Base-by-base conservation (phyloP, 371 early-diverging fungal species). In the Umbelopsis sp. region DNA sequence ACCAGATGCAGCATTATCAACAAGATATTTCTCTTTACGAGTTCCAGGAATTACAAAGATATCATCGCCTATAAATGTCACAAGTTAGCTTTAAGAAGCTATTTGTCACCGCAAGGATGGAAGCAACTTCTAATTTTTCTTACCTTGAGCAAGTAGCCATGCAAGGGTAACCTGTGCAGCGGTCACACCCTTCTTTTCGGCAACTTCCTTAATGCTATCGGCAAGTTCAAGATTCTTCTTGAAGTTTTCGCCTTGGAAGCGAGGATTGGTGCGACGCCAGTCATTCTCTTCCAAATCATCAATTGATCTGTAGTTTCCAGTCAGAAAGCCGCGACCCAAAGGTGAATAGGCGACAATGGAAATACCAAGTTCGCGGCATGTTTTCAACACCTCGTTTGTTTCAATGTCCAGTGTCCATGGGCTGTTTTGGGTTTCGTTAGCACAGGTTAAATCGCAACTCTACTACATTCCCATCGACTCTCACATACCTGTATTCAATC, bases 351-450 rank as follows among this genome's bases (percentile, higher is more conserved):
- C 79, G 8, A 89, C 79, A 24, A 91, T 71, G 9, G 85, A 80
- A 48, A 91, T 79, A n/a, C 88, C 86, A 18, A 89, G 79, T 65
- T 89, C 86, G n/a, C 85, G 74, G 63, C 86, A 85, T 9, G 86
- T 72, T 16, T 84, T 79, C 10, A 87, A 67, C 38, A 84, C 65
- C 6, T 80, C 87, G 71, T 87, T 83, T 8, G 69, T 68, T 68
- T 87, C 86, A 50, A 86, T 85, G 57, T 85, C 80, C 24, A 83
- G 74, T 24, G 76, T 62, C 85, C 85, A 87, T 9, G 86, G 86
- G 48, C 77, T 75, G 18, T 16, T 45, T 10, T n/a, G 16, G 6
- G 11, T 18, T 48, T 3, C 4, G 16, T 48, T 48, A 48, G 18
- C 48, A 48, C 16, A 7, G 18, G 18, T 48, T 45, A 18, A 45